Base-by-base conservation (phyloP, 805 yeast genomes). In the Candida morakotiae region DNA sequence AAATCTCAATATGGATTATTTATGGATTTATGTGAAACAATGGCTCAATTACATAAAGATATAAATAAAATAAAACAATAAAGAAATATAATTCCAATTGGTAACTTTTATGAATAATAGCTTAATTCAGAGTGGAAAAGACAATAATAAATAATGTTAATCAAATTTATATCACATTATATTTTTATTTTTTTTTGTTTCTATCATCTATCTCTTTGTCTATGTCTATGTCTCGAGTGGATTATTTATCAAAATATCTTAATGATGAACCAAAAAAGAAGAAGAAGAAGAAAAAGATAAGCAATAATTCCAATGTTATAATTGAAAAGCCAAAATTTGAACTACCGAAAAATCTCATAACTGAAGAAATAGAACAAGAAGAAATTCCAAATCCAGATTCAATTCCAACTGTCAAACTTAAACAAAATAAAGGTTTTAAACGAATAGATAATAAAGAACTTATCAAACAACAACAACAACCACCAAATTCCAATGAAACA, bases 21-120 rank as follows among this genome's bases (percentile, higher is more conserved):
- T 57, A 80, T 83, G 79, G 89, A 83, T 55, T 67, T 81, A 30
- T 82, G 89, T 34, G 85, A 83, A 54, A 73, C 77, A 28, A 71
- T 82, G 53, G 89, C 91, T 2, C 85, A 79, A 46, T 56, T 82
- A 28, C 91, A 83, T 57, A 59, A 51, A 33, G 63, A 61, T 44
- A 58, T 63, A 16, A 46, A 42, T 35, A 51, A 34, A 41, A 19
- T 30, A 34, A 37, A 16, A 39, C 2, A 28, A 49, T 8, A 31
- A 19, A 17, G 28, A 18, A 15, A 22, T 9, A 19, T n/a, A n/a
- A n/a, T n/a, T n/a, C n/a, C n/a, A n/a, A n/a, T n/a, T n/a, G n/a
- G n/a, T n/a, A n/a, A n/a, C n/a, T n/a, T n/a, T n/a, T n/a, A n/a
- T n/a, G n/a, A n/a, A n/a, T n/a, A n/a, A n/a, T n/a, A n/a, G n/a